Percentiles rank a stretch among this genome's conserved stretches.
These are phyloP conservation scores for Tricholoma furcatifolium DNA, from an alignment of 768 basidiomycete genomes.

Conservation along the genomic window DNA sequence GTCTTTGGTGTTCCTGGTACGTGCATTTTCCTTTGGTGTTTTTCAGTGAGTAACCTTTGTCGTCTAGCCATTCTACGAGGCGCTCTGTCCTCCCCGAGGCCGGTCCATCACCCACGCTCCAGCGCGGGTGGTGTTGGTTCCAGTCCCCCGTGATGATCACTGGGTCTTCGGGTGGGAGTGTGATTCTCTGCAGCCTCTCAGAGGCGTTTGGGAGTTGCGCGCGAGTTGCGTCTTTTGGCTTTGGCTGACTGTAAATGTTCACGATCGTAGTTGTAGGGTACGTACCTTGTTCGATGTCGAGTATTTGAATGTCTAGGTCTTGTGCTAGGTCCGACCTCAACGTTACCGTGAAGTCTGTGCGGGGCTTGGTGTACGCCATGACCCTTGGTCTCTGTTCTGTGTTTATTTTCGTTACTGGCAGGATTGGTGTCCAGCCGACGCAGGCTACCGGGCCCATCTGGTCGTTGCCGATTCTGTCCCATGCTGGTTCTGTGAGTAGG, in stretches of 20 bases:
- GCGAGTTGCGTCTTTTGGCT: neutral
- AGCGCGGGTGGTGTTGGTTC: slow-evolving; percentile 8
- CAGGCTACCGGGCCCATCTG: too few species aligned
- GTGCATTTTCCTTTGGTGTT: neutral
- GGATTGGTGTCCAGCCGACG: slow-evolving; percentile 21
- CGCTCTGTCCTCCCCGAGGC: neutral
- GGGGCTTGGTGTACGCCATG: neutral
- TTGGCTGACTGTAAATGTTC: neutral
- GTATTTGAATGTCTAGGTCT: neutral
- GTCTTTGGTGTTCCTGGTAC: neutral
- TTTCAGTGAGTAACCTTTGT: neutral
- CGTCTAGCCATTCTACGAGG: neutral
- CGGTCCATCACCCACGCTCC: neutral
- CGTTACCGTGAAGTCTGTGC: neutral
- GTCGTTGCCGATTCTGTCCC: too few species aligned
- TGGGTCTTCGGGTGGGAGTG: neutral
- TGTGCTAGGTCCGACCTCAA: neutral
- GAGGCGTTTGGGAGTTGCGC: neutral
- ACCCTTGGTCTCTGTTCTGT: neutral
- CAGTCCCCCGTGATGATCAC: slow-evolving; percentile 1
- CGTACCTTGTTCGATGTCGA: slow-evolving; percentile 19
- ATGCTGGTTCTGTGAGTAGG: too few species aligned
- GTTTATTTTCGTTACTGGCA: neutral
- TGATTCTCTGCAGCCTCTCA: neutral
- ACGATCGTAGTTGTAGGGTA: neutral